These are phyloP conservation scores for Botrytis galanthina DNA, from an alignment of 2,329 filamentous ascomycete genomes.

Conservation along the genomic window DNA sequence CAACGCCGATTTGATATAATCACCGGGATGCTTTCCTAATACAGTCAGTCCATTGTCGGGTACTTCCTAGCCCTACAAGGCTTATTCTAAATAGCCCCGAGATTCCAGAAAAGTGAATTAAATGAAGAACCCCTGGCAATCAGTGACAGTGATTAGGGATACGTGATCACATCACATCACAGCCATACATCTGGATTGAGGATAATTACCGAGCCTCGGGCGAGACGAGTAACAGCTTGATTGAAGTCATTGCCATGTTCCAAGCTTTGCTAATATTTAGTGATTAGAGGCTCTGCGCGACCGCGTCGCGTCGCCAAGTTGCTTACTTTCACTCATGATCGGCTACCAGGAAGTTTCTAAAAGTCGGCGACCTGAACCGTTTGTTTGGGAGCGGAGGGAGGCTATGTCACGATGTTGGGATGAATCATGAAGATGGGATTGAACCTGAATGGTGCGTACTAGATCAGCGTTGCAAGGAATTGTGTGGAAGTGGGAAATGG, in stretches of 20 bases:
- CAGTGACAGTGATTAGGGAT: neutral
- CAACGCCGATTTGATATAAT: neutral
- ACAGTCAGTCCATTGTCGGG: neutral
- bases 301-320: neutral
- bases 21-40: neutral
- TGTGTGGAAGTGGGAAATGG: neutral
- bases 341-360: neutral
- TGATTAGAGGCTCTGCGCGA: neutral
- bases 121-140: neutral
- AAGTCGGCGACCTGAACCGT: constrained; percentile 6
- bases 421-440: neutral
- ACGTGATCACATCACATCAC: neutral
- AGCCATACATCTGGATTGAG: neutral
- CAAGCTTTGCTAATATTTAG: neutral
- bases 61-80: constrained; percentile 2
- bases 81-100: neutral
- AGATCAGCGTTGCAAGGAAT: constrained; percentile 1
- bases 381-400: neutral
- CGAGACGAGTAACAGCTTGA: neutral
- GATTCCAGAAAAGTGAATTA: neutral
- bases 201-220: neutral
- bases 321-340: neutral
- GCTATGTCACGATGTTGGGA: constrained; percentile 1
- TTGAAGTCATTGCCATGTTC: neutral
- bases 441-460: neutral